Evolutionary conservation across 2,329 filamentous ascomycete species (phyloP).

Genomic region (Aspergillus bombycis): DNA sequence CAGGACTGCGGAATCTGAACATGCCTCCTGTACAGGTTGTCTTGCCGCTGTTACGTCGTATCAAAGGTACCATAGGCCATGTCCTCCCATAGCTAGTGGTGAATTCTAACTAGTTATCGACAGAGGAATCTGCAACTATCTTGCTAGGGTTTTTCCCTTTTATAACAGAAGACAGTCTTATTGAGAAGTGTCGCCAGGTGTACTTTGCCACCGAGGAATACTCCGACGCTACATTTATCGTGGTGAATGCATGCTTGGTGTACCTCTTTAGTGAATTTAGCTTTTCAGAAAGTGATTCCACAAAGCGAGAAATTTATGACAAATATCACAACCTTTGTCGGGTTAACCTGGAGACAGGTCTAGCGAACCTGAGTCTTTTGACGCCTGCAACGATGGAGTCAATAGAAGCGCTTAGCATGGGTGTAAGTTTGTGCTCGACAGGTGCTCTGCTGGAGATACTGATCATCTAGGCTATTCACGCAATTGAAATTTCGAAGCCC

Average conservation of each 20-base stretch:
- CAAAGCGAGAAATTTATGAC: slow-evolving; percentile 29
- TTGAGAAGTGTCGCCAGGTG: slow-evolving; percentile 44
- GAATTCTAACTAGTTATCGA: neutral
- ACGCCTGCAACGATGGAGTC: slow-evolving; percentile 60
- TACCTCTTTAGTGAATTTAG: slow-evolving; percentile 41
- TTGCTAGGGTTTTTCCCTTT: slow-evolving; percentile 38
- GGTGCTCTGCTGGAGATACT: neutral
- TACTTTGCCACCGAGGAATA: slow-evolving; percentile 50
- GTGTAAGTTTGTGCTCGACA: slow-evolving; percentile 45
- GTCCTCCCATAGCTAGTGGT: neutral
- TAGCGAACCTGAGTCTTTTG: slow-evolving; percentile 57
- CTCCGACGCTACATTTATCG: slow-evolving; percentile 43
- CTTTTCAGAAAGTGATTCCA: slow-evolving; percentile 22
- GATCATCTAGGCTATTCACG: slow-evolving; percentile 57
- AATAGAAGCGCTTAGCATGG: slow-evolving; percentile 62
- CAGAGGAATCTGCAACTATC: slow-evolving; percentile 27
- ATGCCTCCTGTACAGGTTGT: slow-evolving; percentile 42
- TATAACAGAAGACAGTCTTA: slow-evolving; percentile 37
- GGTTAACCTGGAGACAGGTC: slow-evolving; percentile 49
- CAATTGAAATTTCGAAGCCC: slow-evolving; percentile 64
- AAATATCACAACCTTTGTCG: slow-evolving; percentile 41
- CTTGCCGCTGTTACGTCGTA: slow-evolving; percentile 33
- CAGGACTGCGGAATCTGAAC: slow-evolving; percentile 37
- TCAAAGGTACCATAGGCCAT: slow-evolving; percentile 33
- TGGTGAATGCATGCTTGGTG: slow-evolving; percentile 43